Evolutionary conservation across 2,329 filamentous ascomycete species (phyloP), one percentile per base, ranked within the genome.

Genomic region (Scleromitrula shiraiana): DNA sequence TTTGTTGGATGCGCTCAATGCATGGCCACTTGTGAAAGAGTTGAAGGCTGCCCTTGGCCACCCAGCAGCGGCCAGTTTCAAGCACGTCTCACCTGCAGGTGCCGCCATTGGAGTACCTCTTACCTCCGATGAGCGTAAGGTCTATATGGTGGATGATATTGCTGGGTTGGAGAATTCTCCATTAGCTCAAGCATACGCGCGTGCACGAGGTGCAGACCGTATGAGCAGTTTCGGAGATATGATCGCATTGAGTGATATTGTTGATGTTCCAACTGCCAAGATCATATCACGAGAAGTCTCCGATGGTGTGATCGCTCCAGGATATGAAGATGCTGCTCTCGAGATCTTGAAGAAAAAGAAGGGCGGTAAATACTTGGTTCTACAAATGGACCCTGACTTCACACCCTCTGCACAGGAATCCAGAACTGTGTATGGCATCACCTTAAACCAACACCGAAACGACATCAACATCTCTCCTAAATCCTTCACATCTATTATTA

Each of bases 211-310:
- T 56, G 90, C 93, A 41, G 93, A 98, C 72, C 87, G 93, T 61
- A 97, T 97, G 93, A 95, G 89, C 69, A 95, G 88, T 72, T 98
- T 97, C 64, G 93, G 93, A 55, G 93, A 98, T 68, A 78, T 97
- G 67, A 94, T 97, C 65, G 93, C 91, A 35, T 80, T 97, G 26
- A 95, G 88, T 56, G 86, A 95, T 64, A 71, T 88, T 47, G 90
- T 96, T 50, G 93, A 98, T 66, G 77, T 94, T 1, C 82, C 89
- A 32, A 98, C 93, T 2, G 93, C 93, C 50, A 95, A 88, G 75
- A 96, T 98, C 70, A 96, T 98, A 72, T 90, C 88, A 53, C 88
- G 91, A 65, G 93, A 98, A 73, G 93, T 98, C 17, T 97, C 91
- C 1, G 93, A 98, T 65, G 93, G 93, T 68, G 85, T 98, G 48